Percentiles rank a stretch among this genome's conserved stretches.
phyloP scores from a whole-genome alignment of 2,329 filamentous ascomycete species.

The Fusarium graminum region DNA sequence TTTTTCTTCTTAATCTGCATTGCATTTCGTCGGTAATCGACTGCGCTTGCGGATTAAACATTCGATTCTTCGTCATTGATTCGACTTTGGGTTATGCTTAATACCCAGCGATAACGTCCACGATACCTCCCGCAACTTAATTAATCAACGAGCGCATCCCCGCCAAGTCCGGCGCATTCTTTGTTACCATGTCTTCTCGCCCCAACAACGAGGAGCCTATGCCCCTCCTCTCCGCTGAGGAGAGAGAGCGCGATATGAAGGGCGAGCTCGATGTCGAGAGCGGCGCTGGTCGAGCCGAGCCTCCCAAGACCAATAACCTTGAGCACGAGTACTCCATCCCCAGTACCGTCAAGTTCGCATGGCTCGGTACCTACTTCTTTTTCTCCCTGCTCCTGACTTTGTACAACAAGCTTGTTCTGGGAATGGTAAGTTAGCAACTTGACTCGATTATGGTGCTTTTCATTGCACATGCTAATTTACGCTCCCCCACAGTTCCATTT shows the following conservation, averaged over 20 bases:
- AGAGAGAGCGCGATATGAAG: conserved; percentile 51
- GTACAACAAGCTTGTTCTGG: conserved; percentile 71
- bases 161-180: conserved; percentile 32
- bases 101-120: conserved; percentile 20
- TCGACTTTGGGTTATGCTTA: conserved; percentile 27
- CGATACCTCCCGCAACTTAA: conserved; percentile 8
- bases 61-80: conserved; percentile 21
- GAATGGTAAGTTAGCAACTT: conserved; percentile 56
- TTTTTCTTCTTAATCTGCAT: conserved; percentile 16
- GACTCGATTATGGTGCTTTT: too few relatives aligned
- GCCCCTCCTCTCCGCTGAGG: conserved; percentile 51
- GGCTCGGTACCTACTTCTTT: conserved; percentile 66
- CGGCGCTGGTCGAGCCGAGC: conserved; percentile 48
- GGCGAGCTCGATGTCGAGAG: conserved; percentile 52
- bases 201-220: conserved; percentile 52
- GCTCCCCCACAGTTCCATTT: conserved; percentile 63
- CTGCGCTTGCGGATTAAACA: conserved; percentile 21
- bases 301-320: conserved; percentile 53
- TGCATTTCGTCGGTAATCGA: conserved; percentile 33
- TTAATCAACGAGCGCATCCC: conserved; percentile 20
- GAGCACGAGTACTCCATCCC: conserved; percentile 62
- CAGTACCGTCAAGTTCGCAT: conserved; percentile 62
- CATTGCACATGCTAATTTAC: conserved; percentile 35
- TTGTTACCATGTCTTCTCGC: conserved; percentile 52
- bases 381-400: conserved; percentile 64